Conservation (phyloP, 2,329 filamentous ascomycete species). For the Fusarium hainanense region DNA sequence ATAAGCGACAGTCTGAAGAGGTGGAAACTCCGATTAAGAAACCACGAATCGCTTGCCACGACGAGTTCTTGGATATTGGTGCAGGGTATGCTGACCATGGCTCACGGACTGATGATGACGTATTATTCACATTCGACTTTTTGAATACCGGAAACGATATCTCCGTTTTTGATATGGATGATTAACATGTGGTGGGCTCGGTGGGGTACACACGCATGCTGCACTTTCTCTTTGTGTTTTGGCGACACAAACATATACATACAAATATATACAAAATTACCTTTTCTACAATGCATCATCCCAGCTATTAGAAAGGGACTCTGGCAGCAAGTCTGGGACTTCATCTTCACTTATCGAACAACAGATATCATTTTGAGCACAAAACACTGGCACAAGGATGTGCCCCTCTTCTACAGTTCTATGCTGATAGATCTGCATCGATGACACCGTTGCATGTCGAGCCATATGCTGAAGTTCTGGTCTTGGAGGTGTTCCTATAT, state of each 20-base stretch:
- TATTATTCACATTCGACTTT: slow-evolving; percentile 43
- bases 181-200: slow-evolving; percentile 9
- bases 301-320: background rate
- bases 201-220: background rate
- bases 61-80: slow-evolving; percentile 41
- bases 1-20: slow-evolving; percentile 39
- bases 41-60: slow-evolving; percentile 34
- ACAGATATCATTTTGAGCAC: background rate
- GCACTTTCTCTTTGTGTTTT: background rate
- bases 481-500: background rate
- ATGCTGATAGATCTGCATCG: background rate
- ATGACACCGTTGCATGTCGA: background rate
- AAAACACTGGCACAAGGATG: background rate
- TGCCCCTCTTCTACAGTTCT: background rate
- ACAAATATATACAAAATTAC: background rate
- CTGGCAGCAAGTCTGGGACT: background rate
- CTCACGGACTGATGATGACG: slow-evolving; percentile 37
- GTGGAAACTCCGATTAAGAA: slow-evolving; percentile 32
- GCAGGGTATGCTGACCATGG: slow-evolving; percentile 36
- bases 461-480: background rate
- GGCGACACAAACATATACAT: background rate
- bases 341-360: background rate
- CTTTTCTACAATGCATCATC: background rate
- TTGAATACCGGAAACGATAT: slow-evolving; percentile 36
- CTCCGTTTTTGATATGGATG: slow-evolving; percentile 41